Base-by-base conservation (phyloP, 192 early-diverging fungal species). In the Piromyces finnis region DNA sequence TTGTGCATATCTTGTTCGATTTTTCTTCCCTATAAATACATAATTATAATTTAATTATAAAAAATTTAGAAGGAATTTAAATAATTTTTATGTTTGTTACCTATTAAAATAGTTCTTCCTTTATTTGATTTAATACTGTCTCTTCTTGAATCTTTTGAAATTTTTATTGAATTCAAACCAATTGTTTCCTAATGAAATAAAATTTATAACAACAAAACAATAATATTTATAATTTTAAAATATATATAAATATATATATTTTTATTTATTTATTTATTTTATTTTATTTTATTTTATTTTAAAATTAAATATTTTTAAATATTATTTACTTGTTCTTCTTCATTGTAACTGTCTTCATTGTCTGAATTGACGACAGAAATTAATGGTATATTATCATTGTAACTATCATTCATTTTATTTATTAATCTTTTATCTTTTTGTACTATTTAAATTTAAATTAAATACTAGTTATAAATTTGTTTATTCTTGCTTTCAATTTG, bases 1-100 rank as follows among this genome's bases (percentile, higher is more conserved):
- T 6, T 91, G 90, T 28, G 94, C 84, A 83, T 51, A 51, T 22
- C 6, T 51, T 22, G 41, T 14, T 22, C 41, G 41, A 51, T 51
- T 51, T 22, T 51, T 51, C 22, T 51, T 51, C 41, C 41, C 41
- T 51, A 51, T 51, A 14, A 51, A 14, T 22, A 22, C 3, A 22
- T 22, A 51, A 14, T 22, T 22, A 22, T 51, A 14, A 22, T 39
- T 15, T 39, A 39, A 39, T 15, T 39, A 15, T 39, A 15, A 15
- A 15, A 15, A 39, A 15, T 39, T 39, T 39, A 1, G 15, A 39
- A 15, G 15, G 7, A 15, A 39, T 39, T 39, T 22, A 3, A 22
- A 4, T 22, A 22, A 22, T 22, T 22, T 51, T 22, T 51, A 51
- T 51, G 22, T 22, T n/a, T n/a, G n/a, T n/a, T n/a, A 51, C 41